Conservation (phyloP, 805 yeast species). For the Saturnispora ahearnii region DNA sequence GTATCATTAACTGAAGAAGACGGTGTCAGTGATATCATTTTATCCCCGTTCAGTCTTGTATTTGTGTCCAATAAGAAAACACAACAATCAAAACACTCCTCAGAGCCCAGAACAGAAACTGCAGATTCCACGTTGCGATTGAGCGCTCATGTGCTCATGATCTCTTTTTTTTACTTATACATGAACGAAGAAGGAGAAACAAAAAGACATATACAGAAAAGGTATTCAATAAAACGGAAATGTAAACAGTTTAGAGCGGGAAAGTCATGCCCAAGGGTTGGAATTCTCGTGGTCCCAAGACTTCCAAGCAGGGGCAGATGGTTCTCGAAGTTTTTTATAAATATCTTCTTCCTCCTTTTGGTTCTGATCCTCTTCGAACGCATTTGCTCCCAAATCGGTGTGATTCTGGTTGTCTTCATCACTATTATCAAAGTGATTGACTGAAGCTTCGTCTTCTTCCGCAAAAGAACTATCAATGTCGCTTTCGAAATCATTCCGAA, state of each 20-base stretch:
- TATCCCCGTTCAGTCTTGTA: not conserved
- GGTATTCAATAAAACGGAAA: not conserved
- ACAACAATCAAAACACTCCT: not conserved
- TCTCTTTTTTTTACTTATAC: not conserved
- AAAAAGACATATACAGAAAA: not conserved
- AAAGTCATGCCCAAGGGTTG: constrained; percentile 52
- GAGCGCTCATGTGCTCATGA: not conserved
- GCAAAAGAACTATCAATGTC: not conserved
- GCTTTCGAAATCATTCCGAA: not conserved
- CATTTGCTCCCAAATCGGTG: not conserved
- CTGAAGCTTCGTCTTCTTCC: not conserved
- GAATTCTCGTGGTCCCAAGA: constrained; percentile 43
- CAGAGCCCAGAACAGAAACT: not conserved
- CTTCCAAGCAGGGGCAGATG: constrained; percentile 34
- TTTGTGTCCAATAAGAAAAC: not conserved
- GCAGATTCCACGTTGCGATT: not conserved
- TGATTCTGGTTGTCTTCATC: not conserved
- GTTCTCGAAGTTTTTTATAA: constrained; percentile 30
- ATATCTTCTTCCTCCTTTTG: constrained; percentile 10
- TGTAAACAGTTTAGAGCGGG: not conserved
- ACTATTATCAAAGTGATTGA: not conserved
- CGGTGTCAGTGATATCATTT: not conserved
- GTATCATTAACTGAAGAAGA: not conserved
- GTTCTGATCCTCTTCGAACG: constrained; percentile 7
- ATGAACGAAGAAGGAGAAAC: not conserved